These are phyloP conservation scores for Calonectria honghensis DNA, from an alignment of 2,329 filamentous ascomycete genomes.

Conservation along the genomic window DNA sequence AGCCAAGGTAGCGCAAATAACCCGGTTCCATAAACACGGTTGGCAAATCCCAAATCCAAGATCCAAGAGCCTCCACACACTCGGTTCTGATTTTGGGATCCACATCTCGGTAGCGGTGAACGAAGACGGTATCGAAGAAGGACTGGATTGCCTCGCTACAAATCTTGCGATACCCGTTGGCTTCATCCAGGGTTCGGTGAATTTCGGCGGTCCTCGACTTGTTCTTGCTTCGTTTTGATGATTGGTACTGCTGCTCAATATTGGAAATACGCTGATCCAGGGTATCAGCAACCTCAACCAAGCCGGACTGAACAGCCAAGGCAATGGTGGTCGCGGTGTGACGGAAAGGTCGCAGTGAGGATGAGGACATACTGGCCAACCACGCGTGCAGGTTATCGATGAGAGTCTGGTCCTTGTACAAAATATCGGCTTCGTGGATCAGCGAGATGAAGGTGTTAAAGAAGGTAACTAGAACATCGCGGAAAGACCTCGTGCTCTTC, in stretches of 20 bases:
- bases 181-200: slow-evolving; percentile 82
- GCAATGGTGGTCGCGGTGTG: slow-evolving; percentile 94
- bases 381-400: slow-evolving; percentile 93
- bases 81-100: slow-evolving; percentile 92
- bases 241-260: slow-evolving; percentile 85
- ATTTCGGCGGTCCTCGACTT: slow-evolving; percentile 85
- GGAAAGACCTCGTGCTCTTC: slow-evolving; percentile 86
- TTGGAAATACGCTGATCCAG: slow-evolving; percentile 84
- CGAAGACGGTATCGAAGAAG: slow-evolving; percentile 93
- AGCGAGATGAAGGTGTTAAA: slow-evolving; percentile 85
- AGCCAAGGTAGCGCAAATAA: slow-evolving; percentile 95
- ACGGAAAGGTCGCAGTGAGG: slow-evolving; percentile 89
- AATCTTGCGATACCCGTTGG: slow-evolving; percentile 80
- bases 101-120: slow-evolving; percentile 96
- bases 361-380: slow-evolving; percentile 93
- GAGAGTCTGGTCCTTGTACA: slow-evolving; percentile 86
- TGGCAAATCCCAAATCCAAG: slow-evolving; percentile 90
- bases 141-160: slow-evolving; percentile 85
- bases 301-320: slow-evolving; percentile 84
- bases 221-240: slow-evolving; percentile 83
- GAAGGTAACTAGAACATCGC: slow-evolving; percentile 85
- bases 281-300: slow-evolving; percentile 83
- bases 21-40: slow-evolving; percentile 92
- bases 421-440: slow-evolving; percentile 85
- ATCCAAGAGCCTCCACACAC: slow-evolving; percentile 89